Percentiles rank a stretch among this genome's conserved stretches.
These are phyloP conservation scores for Fusarium praegraminearum DNA, from an alignment of 2,329 filamentous ascomycete species.

Conservation along the genomic window DNA sequence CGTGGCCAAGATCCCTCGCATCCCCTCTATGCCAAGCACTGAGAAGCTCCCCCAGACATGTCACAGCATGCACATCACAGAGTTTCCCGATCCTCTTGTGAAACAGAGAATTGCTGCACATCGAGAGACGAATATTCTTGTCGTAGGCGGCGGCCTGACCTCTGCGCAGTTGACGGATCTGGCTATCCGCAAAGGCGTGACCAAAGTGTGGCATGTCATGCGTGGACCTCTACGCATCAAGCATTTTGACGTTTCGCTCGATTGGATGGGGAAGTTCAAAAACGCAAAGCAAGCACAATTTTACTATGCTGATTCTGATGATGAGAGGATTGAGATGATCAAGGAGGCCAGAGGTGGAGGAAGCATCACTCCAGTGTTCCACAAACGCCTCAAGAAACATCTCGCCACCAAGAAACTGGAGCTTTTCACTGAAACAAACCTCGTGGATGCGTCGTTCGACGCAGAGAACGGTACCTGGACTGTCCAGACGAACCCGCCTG, in stretches of 20 bases:
- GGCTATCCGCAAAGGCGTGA: conserved; percentile 72
- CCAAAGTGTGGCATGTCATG: conserved; percentile 77
- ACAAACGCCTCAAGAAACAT: conserved; percentile 74
- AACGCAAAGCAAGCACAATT: conserved; percentile 82
- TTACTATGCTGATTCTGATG: conserved; percentile 79
- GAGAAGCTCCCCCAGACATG: conserved; percentile 59
- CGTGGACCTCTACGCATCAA: conserved; percentile 72
- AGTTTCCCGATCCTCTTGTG: conserved; percentile 67
- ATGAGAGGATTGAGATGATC: conserved; percentile 75
- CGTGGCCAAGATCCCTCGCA: conserved; percentile 61
- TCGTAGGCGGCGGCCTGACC: conserved; percentile 81
- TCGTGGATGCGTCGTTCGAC: conserved; percentile 66
- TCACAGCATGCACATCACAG: conserved; percentile 73
- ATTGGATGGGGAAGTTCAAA: conserved; percentile 86
- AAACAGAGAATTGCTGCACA: conserved; percentile 63
- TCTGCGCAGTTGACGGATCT: conserved; percentile 80
- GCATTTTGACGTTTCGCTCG: conserved; percentile 80
- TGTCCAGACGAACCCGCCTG: conserved; percentile 65
- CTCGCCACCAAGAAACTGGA: conserved; percentile 63
- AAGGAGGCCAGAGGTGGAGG: conserved; percentile 76
- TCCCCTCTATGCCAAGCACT: conserved; percentile 51
- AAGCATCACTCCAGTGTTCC: conserved; percentile 77
- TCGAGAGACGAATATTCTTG: conserved; percentile 70
- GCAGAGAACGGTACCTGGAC: conserved; percentile 51
- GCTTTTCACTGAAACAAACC: conserved; percentile 68